phyloP scores from a whole-genome alignment of 768 basidiomycete species.

The Suillus sp. region DNA sequence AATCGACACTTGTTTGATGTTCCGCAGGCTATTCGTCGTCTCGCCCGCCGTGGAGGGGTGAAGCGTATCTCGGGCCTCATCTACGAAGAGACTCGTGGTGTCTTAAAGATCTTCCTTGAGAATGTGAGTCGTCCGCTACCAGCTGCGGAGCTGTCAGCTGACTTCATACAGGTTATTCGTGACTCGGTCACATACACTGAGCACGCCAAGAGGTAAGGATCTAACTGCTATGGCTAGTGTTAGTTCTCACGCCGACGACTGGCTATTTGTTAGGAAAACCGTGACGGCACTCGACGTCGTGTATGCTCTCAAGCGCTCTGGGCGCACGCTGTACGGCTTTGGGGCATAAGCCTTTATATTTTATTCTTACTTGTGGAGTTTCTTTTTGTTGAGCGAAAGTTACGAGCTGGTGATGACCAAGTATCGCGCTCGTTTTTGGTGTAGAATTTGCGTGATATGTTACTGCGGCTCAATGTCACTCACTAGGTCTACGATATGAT shows the following conservation, averaged over 20 bases:
- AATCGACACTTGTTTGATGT: constrained; percentile 49
- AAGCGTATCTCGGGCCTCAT: constrained; percentile 90
- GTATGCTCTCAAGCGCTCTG: constrained; percentile 72
- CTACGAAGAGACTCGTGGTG: constrained; percentile 92
- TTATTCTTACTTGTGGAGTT: background rate
- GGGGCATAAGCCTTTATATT: constrained; percentile 51
- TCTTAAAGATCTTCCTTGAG: constrained; percentile 88
- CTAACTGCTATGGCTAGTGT: background rate
- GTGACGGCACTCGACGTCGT: constrained; percentile 88
- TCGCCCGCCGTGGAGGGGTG: constrained; percentile 90
- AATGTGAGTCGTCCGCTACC: constrained; percentile 53
- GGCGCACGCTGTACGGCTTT: constrained; percentile 82
- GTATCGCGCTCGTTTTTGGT: background rate
- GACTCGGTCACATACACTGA: constrained; percentile 94
- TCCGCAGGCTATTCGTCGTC: constrained; percentile 77
- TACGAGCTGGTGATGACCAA: background rate
- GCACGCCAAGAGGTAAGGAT: constrained; percentile 71
- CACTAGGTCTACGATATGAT: constrained; percentile 5
- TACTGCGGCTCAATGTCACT: background rate
- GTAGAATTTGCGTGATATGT: constrained; percentile 3
- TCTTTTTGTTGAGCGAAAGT: background rate
- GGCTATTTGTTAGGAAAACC: constrained; percentile 54
- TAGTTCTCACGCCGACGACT: constrained; percentile 13
- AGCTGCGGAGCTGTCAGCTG: constrained; percentile 12
- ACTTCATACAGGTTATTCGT: constrained; percentile 68